Evolutionary conservation across 164 flowering plant species (phyloP), one percentile per base, ranked within the genome.

Genomic region (Magnolia changhungtana): DNA sequence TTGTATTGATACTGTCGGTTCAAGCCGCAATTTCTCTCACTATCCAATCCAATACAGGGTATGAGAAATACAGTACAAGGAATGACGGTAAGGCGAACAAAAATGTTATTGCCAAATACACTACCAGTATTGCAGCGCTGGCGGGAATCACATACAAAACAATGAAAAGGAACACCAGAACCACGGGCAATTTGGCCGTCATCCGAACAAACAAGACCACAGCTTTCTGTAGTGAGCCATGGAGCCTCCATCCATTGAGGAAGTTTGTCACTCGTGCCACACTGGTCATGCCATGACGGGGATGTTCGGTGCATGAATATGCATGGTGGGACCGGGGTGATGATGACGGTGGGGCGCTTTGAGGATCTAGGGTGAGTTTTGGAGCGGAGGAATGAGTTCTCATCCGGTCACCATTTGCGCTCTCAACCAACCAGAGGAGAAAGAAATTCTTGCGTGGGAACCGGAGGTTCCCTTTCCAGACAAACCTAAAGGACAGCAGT

Each of bases 351-450:
- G 55, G 51, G 21, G 59, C 76, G 58, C n/a, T 69, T 52, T 55
- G 73, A 51, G 58, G 23, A 69, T 58, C 66, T 59, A 23, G 29
- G 7, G 13, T 67, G 58, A 50, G 64, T 63, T 8, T 69, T 45
- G 73, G 51, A 4, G 84, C 81, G 18, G 72, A 49, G 16, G 81
- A 55, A 14, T 66, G 18, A 20, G 76, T 79, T 74, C 79, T 81
- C 16, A 71, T 76, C 72, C 89, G 82, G 27, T 86, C 87, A 18
- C 90, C 88, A 76, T 85, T 88, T 83, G 88, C 78, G 77, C 88
- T 86, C 84, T 92, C 97, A 18, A 92, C 90, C 88, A 92, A 85
- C 92, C 93, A 91, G 9, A 88, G 88, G 52, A 92, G 88, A 63
- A 89, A 86, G 82, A 77, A 91, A 52, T 92, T 91, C 82, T 89